phyloP scores from a whole-genome alignment of 73 alveolate species.

The Paramecium tetraurelia region DNA sequence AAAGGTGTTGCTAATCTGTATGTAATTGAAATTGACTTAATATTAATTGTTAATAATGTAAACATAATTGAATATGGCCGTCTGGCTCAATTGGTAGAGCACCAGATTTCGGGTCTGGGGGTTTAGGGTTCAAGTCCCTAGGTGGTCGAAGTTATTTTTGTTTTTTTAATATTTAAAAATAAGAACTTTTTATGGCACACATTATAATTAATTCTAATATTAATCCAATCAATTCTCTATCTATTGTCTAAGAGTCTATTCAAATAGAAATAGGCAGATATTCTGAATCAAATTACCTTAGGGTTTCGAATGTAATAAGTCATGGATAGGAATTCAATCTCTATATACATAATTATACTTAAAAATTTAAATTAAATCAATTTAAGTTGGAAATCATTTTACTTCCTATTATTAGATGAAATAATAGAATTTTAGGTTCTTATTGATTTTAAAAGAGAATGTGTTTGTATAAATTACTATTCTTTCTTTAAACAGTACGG shows the following conservation, averaged over 20 bases:
- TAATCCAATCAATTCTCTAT: neutral
- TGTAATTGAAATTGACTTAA: neutral
- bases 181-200: neutral
- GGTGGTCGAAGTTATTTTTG: conserved; percentile 64
- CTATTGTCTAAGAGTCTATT: neutral
- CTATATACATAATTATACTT: too few relatives aligned
- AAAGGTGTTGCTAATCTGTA: neutral
- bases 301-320: too few relatives aligned
- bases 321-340: too few relatives aligned
- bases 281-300: neutral
- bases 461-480: too few relatives aligned
- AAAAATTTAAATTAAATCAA: too few relatives aligned
- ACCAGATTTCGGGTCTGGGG: conserved; percentile 70
- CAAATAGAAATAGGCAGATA: too few relatives aligned
- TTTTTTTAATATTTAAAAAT: neutral
- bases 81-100: conserved; percentile 71
- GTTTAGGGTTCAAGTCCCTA: conserved; percentile 72
- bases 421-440: too few relatives aligned
- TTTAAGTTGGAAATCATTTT: neutral
- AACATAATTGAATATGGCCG: conserved; percentile 40
- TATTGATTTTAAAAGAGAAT: neutral
- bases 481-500: neutral
- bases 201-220: neutral
- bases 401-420: too few relatives aligned
- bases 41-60: neutral